Evolutionary conservation across 2,329 filamentous ascomycete species (phyloP), one percentile per base, ranked within the genome.

Genomic region (Akanthomyces lecanii): DNA sequence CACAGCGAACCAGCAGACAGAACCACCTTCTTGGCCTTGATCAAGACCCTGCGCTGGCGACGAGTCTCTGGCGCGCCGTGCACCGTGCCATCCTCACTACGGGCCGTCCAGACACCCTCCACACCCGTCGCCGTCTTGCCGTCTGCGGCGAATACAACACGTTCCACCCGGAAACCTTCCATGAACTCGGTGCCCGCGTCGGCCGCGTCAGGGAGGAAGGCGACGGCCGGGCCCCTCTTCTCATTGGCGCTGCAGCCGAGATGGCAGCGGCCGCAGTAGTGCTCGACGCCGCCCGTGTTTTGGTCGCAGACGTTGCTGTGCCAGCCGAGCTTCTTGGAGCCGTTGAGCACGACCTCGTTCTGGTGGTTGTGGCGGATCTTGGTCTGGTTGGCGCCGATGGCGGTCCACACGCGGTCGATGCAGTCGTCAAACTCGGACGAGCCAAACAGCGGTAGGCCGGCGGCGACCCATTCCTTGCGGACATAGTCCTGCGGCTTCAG

Each of bases 1-100:
- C 90, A 87, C 61, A 97, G 77, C 1, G 89, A 85, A 5, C 94
- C 93, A 28, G 84, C 85, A 0, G 91, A 86, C n/a, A 96, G 76
- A 53, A 97, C 85, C 12, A 96, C 89, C 70, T 87, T 89, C 74
- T 90, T 91, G 1, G 92, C 92, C 69, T 84, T 90, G 70, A 97
- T 83, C 47, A 87, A 78, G 8, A 97, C 81, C 65, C 85, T 81
- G 44, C 89, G 82, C 55, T 77, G 82, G 2, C 70, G 78, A 6
- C 85, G 76, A 55, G 78, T 77, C 1, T 81, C 79, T 7, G 71
- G 68, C 0, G 78, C 74, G 12, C 82, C 82, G 55, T 83, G 77
- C 0, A 89, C 77, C 4, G 82, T 81, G 12, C 88, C 86, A 23
- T 83, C 76, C 47, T 78, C 77, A 67, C 91, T 90, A 64, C 90